Base-by-base conservation (phyloP, 495 filamentous ascomycete species). In the Venustampulla echinocandica region DNA sequence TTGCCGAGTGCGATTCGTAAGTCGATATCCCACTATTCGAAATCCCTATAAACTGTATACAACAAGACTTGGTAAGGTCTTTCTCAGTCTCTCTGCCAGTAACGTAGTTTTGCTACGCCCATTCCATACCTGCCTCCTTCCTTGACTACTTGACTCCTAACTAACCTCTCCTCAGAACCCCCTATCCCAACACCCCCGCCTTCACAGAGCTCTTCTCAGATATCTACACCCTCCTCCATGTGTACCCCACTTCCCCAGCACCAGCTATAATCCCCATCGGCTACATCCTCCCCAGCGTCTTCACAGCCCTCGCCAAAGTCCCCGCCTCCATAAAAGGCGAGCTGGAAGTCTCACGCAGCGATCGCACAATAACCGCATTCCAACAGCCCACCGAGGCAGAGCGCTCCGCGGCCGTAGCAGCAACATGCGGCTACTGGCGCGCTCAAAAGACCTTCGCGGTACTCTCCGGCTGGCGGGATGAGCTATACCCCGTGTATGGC, bases 401-500 rank as follows among this genome's bases (percentile, higher is more conserved):
- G 49, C 81, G 90, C 52, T 84, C 71, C 36, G 59, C 62, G 2
- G 64, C 73, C 18, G 71, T 94, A 3, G 73, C 66, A 0, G 55
- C 64, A 28, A 80, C 85, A 3, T 71, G 81, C 24, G 57, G 64
- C 1, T 73, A 79, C 53, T 87, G 87, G 68, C 78, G 80, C 22
- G 63, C 73, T 21, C 71, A 73, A 19, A 61, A 70, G 11, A 74
- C 67, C 0, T 97, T 97, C 61, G 65, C 76, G 37, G 64, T 94
- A 1, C 71, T 96, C 22, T 69, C 68, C 13, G 86, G 87, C 49
- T 99, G 92, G 92, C 74, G 93, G 30, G 66, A 90, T 53, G 92
- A 99, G 66, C 65, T 82, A 24, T 99, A 95, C 67, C 77, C 87
- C 0, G 76, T 96, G 11, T 92, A 85, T 54, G 85, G 77, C 0